phyloP scores from a whole-genome alignment of 768 basidiomycete species.

The Tephrocybe rancida region DNA sequence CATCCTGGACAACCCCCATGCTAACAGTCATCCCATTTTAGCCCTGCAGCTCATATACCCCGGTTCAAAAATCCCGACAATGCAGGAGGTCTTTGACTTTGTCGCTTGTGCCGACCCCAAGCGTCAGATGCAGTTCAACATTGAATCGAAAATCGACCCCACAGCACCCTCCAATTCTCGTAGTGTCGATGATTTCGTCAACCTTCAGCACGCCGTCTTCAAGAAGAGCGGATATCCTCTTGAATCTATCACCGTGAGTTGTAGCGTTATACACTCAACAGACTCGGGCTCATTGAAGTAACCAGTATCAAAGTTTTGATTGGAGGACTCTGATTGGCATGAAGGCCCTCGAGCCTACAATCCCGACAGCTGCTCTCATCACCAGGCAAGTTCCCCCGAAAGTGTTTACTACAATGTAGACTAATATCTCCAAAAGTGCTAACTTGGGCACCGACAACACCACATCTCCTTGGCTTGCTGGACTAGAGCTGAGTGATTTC shows the following conservation, averaged over 20 bases:
- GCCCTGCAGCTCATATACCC: slow-evolving; percentile 69
- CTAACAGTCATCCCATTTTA: slow-evolving; percentile 25
- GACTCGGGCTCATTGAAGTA: too few species aligned
- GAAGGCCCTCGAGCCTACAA: slow-evolving; percentile 63
- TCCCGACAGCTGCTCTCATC: slow-evolving; percentile 66
- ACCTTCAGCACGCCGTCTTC: slow-evolving; percentile 61
- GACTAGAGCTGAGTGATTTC: slow-evolving; percentile 63
- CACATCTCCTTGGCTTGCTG: slow-evolving; percentile 70
- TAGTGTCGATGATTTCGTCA: slow-evolving; percentile 61
- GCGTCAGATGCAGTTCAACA: slow-evolving; percentile 68
- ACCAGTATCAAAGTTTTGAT: slow-evolving; percentile 81
- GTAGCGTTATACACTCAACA: too few species aligned
- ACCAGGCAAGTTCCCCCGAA: slow-evolving; percentile 49
- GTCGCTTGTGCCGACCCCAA: slow-evolving; percentile 71
- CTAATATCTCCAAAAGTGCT: slow-evolving; percentile 36
- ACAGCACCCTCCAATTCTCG: slow-evolving; percentile 52
- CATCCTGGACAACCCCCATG: too few species aligned
- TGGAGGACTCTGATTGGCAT: slow-evolving; percentile 77
- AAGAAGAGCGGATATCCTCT: slow-evolving; percentile 57
- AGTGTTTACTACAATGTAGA: not conserved
- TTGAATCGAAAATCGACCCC: slow-evolving; percentile 77
- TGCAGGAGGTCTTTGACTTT: slow-evolving; percentile 76
- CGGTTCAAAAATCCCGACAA: slow-evolving; percentile 70
- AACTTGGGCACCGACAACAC: slow-evolving; percentile 40
- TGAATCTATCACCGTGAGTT: slow-evolving; percentile 60